Percentiles rank a stretch among this genome's conserved stretches.
phyloP scores from a whole-genome alignment of 805 yeast genomes.

The Phaffomyces thermotolerans region DNA sequence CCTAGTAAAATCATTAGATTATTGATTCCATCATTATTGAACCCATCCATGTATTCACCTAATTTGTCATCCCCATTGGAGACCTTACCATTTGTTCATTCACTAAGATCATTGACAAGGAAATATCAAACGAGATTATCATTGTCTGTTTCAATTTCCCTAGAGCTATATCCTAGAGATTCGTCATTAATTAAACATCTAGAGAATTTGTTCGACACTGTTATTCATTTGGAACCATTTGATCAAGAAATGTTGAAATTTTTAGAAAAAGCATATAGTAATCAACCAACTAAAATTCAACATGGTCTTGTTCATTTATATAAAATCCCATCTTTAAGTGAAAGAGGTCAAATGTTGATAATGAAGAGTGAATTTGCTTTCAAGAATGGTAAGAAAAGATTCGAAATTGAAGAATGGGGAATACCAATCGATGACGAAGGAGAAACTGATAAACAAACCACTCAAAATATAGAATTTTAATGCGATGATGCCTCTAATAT shows the following conservation, averaged over 20 bases:
- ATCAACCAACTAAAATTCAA: conserved; percentile 66
- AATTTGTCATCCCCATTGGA: conserved; percentile 36
- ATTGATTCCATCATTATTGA: conserved; percentile 67
- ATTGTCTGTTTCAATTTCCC: conserved; percentile 48
- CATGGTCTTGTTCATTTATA: conserved; percentile 80
- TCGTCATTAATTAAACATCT: conserved; percentile 39
- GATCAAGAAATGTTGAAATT: conserved; percentile 61
- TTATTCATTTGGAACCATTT: conserved; percentile 74
- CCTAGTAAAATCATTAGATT: conserved; percentile 50
- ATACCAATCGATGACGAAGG: conserved; percentile 83
- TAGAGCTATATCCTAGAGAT: conserved; percentile 58
- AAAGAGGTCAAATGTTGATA: conserved; percentile 72
- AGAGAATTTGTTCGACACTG: conserved; percentile 59
- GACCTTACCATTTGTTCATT: conserved; percentile 54
- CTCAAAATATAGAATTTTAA: conserved; percentile 19
- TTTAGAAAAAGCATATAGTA: conserved; percentile 62
- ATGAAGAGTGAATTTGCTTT: conserved; percentile 76
- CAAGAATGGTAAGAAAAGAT: conserved; percentile 72
- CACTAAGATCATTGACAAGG: conserved; percentile 47
- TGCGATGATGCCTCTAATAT: not conserved
- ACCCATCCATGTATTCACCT: conserved; percentile 68
- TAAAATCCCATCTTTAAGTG: conserved; percentile 66
- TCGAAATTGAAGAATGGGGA: conserved; percentile 93
- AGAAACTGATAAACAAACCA: conserved; percentile 18
- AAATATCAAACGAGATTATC: conserved; percentile 39